Conservation (phyloP, 805 yeast genomes). For the Candida alai region DNA sequence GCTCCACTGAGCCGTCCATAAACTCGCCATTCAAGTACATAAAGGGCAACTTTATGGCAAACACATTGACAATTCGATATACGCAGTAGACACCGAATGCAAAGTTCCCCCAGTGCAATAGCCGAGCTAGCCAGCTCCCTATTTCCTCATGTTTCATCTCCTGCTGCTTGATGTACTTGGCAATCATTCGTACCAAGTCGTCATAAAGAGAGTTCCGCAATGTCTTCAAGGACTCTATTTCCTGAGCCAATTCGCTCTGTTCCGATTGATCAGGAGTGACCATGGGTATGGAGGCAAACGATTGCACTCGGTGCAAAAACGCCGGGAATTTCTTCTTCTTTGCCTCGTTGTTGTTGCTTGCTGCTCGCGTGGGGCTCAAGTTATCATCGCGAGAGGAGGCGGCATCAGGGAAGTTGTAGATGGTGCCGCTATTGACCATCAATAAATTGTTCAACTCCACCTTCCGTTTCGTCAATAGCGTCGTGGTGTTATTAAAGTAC, state of each 20-base stretch:
- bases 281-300: conserved; percentile 34
- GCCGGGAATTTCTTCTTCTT: conserved; percentile 22
- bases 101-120: conserved; percentile 17
- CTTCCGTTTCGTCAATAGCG: conserved; percentile 31
- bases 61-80: conserved; percentile 43
- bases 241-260: conserved; percentile 33
- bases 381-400: conserved; percentile 5
- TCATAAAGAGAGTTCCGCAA: conserved; percentile 28
- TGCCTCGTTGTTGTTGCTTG: too few relatives aligned
- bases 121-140: too few relatives aligned
- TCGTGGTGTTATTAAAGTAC: conserved; percentile 40
- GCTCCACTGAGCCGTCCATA: background rate
- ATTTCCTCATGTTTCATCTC: conserved; percentile 5
- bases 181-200: conserved; percentile 23
- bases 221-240: conserved; percentile 33
- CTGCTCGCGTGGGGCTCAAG: background rate
- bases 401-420: conserved; percentile 20
- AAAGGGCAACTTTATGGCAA: conserved; percentile 38
- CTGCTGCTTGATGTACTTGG: conserved; percentile 15
- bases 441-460: conserved; percentile 23
- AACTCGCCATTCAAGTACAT: conserved; percentile 13
- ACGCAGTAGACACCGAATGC: conserved; percentile 46
- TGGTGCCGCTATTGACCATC: conserved; percentile 21
- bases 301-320: conserved; percentile 36
- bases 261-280: conserved; percentile 17